phyloP scores from a whole-genome alignment of 2,329 filamentous ascomycete species.

The Trichocomaceae sp. region DNA sequence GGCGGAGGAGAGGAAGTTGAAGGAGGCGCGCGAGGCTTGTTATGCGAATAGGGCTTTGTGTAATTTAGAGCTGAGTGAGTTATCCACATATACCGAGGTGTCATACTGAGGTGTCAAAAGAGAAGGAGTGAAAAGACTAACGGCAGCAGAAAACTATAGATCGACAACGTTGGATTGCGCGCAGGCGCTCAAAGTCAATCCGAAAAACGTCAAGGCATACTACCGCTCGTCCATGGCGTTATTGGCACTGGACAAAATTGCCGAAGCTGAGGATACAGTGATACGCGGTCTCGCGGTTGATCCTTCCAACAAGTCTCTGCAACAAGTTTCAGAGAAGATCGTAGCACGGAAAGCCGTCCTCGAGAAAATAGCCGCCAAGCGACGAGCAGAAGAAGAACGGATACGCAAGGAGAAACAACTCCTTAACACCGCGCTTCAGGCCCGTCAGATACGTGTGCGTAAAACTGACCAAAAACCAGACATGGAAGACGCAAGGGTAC shows the following conservation, averaged over 20 bases:
- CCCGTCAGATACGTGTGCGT: slow-evolving; percentile 63
- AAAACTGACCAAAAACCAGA: slow-evolving; percentile 68
- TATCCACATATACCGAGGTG: no score
- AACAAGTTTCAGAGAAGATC: slow-evolving; percentile 58
- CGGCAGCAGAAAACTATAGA: slow-evolving; percentile 72
- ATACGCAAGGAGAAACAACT: slow-evolving; percentile 52
- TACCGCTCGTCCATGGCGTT: slow-evolving; percentile 78
- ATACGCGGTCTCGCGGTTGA: slow-evolving; percentile 63
- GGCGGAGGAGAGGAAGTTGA: slow-evolving; percentile 58
- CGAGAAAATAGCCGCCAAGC: slow-evolving; percentile 50
- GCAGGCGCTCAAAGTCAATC: slow-evolving; percentile 69
- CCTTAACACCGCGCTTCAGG: slow-evolving; percentile 59
- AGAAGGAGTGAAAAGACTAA: neutral
- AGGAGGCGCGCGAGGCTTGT: slow-evolving; percentile 63
- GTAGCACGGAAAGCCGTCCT: slow-evolving; percentile 51
- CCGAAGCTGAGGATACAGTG: slow-evolving; percentile 75
- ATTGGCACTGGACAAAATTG: slow-evolving; percentile 67
- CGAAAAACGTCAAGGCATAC: slow-evolving; percentile 77
- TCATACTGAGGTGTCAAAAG: slow-evolving; percentile 16
- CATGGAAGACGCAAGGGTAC: slow-evolving; percentile 73
- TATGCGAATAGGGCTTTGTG: slow-evolving; percentile 85
- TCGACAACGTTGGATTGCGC: slow-evolving; percentile 80
- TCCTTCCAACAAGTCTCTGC: slow-evolving; percentile 59
- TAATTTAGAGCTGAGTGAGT: slow-evolving; percentile 69
- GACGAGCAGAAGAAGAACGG: slow-evolving; percentile 44